Conservation (phyloP, 192 early-diverging fungal genomes). For the Piromyces sp. region DNA sequence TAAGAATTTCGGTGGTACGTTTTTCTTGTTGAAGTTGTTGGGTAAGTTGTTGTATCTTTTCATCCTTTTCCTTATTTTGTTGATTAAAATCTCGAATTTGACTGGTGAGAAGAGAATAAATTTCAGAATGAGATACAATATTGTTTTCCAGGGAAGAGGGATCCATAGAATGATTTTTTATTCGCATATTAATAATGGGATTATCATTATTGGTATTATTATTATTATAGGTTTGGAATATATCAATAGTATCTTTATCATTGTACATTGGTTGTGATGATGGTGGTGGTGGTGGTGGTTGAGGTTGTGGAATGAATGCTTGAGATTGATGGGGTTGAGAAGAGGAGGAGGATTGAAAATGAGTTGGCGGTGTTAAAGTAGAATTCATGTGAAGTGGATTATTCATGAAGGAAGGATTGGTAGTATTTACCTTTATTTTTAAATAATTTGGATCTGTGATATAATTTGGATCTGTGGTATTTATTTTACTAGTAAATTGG, state of each 20-base stretch:
- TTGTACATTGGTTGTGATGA: not conserved
- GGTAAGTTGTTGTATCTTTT: not conserved
- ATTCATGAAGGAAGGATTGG: no score
- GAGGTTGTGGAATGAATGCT: no score
- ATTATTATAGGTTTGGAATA: not conserved
- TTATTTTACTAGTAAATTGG: no score
- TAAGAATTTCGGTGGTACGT: not conserved
- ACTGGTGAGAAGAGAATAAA: not conserved
- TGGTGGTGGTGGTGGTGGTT: no score
- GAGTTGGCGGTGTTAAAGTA: no score
- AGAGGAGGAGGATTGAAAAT: no score
- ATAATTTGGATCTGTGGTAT: no score
- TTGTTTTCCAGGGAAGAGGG: no score
- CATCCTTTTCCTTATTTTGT: not conserved
- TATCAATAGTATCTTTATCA: not conserved
- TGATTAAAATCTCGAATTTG: not conserved
- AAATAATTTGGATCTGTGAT: no score
- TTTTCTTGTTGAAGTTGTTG: not conserved
- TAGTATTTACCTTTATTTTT: no score
- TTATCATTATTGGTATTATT: not conserved
- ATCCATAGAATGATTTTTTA: not conserved
- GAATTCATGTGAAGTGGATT: no score
- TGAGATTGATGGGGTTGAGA: no score
- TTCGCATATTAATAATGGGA: not conserved
- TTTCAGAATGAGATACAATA: not conserved